Base-by-base conservation (phyloP, 129 eudicot species). In the Pittosporum tobira region DNA sequence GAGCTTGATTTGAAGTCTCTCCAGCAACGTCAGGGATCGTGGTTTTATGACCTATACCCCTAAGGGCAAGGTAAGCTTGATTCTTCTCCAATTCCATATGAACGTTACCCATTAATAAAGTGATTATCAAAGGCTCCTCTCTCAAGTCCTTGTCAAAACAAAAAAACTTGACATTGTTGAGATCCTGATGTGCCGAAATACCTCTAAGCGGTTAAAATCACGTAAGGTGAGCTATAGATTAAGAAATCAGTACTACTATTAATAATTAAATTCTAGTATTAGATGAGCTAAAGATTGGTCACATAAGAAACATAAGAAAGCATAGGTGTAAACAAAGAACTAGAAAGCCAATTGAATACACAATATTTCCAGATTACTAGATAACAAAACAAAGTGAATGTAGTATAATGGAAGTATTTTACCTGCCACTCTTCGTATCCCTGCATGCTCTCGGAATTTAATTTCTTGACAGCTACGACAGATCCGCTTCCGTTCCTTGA, bases 361-460 rank as follows among this genome's bases (percentile, higher is more conserved):
- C 19, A 50, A 25, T n/a, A 23, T 50, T 13, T n/a, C 15, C 0
- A 50, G 5, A 26, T 6, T 22, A 50, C 3, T 24, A 50, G 5
- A 1, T 21, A 9, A 3, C 13, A 30, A 24, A 34, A 34, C 40
- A 34, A 20, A 14, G n/a, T 40, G 24, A 40, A 23, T 56, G 7
- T 34, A 44, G 19, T 53, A 42, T 10, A 23, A 29, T 1, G 3
- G 18, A 46, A 47, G 30, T 68, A 89, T 87, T 86, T 77, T 71
- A 90, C 98, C 95, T 82, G 94, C 98, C 98, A 90, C 61, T 86
- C 98, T 69, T 90, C 76, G 45, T 80, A 66, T 43, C 97, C 97
- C 72, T 89, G 97, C 73, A 70, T 40, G 62, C 98, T 86, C 56
- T 86, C 94, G 1, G 95, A 71, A 67, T 86, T 80, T 63, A 90